Percentiles rank a stretch among this genome's conserved stretches.
Conservation (phyloP, 768 basidiomycete species). For the Russula vinacea region DNA sequence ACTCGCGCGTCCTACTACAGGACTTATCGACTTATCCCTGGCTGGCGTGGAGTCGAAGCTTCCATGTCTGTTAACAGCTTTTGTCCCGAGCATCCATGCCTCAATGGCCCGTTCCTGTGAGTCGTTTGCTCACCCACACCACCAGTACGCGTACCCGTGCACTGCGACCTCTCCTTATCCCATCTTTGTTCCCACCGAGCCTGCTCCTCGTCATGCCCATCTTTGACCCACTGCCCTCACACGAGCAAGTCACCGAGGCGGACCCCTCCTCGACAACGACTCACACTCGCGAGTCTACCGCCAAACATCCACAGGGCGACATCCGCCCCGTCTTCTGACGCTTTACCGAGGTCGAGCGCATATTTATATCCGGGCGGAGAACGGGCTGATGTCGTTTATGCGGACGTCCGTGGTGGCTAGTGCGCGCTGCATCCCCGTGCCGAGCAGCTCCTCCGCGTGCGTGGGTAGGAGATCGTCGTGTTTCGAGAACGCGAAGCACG, state of each 20-base stretch:
- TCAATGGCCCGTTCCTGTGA: too few species aligned
- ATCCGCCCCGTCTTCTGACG: conserved; percentile 11
- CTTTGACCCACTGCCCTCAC: not conserved
- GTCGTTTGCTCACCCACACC: too few species aligned
- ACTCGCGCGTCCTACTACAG: too few species aligned
- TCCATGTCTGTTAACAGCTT: too few species aligned
- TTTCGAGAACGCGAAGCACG: not conserved
- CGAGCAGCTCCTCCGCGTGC: conserved; percentile 10
- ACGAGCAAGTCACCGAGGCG: not conserved
- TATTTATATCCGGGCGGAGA: not conserved
- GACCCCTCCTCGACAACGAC: not conserved
- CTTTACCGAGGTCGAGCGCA: conserved; percentile 7
- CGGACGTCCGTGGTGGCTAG: too few species aligned
- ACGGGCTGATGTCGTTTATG: conserved; percentile 12
- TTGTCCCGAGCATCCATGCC: too few species aligned
- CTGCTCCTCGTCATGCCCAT: not conserved
- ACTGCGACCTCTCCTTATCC: conserved; percentile 15
- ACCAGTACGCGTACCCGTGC: not conserved
- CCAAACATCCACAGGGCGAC: conserved; percentile 8
- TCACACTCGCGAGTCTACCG: not conserved
- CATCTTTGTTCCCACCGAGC: not conserved
- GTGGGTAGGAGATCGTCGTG: not conserved
- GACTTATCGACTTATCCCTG: too few species aligned
- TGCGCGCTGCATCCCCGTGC: conserved; percentile 12
- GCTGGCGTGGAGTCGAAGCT: too few species aligned